Evolutionary conservation across 179 eudicot species (phyloP).

Genomic region (Vitellaria paradoxa): DNA sequence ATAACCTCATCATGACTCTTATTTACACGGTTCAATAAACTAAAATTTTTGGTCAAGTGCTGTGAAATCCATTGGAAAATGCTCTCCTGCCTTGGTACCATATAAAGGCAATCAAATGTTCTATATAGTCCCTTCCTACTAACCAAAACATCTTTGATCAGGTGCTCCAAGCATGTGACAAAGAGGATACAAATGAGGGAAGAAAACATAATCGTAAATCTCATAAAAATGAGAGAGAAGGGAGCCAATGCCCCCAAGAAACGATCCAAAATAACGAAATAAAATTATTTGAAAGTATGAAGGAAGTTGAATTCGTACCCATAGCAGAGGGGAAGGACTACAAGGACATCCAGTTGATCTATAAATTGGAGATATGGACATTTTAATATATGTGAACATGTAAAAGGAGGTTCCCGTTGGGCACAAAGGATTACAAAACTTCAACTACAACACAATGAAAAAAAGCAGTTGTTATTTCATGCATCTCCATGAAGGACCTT

Average conservation of each 20-base stretch:
- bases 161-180: constrained; percentile 1
- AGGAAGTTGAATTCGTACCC: background rate
- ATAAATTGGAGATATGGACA: background rate
- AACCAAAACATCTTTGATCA: background rate
- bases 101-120: background rate
- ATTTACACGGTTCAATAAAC: background rate
- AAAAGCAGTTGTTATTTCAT: constrained; percentile 2
- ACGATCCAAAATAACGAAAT: background rate
- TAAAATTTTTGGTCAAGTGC: too few species aligned
- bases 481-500: background rate
- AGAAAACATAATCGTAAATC: background rate
- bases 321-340: background rate
- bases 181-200: background rate
- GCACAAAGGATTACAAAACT: background rate
- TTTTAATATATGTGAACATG: background rate
- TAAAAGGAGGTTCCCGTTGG: background rate
- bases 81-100: background rate
- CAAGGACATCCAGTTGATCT: background rate
- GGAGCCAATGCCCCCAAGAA: background rate
- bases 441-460: background rate
- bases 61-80: background rate
- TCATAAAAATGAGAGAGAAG: background rate
- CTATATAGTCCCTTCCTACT: background rate
- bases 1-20: background rate
- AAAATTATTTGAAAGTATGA: background rate